These are phyloP conservation scores for Triticum urartu DNA, from an alignment of 176 grass and related monocot species.

Conservation along the genomic window DNA sequence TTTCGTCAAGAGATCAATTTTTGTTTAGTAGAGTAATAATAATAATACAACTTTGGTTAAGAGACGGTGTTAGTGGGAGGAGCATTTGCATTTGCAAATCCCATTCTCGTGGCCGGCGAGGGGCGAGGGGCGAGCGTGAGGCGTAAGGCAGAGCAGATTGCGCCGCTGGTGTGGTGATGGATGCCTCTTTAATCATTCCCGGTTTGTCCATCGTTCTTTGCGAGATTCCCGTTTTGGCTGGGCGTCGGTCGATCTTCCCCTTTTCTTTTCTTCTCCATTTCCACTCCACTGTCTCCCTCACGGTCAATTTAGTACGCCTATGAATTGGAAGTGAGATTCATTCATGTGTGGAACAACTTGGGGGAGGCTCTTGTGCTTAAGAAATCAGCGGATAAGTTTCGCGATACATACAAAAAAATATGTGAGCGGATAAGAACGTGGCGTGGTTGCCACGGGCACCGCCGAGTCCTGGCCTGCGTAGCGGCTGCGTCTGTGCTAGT, in stretches of 20 bases:
- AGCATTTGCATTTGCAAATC: not conserved
- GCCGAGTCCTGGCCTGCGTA: not conserved
- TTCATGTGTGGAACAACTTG: too few relatives aligned
- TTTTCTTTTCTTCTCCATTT: not conserved
- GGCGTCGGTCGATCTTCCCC: not conserved
- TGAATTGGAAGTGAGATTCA: too few relatives aligned
- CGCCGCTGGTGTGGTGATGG: not conserved
- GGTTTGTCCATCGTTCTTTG: not conserved
- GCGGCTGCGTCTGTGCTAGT: not conserved
- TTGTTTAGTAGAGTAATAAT: not conserved
- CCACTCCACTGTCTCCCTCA: not conserved
- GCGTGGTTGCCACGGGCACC: not conserved
- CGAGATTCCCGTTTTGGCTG: not conserved
- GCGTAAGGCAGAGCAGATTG: not conserved
- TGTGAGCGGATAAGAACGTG: not conserved
- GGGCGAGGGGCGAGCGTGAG: too few relatives aligned
- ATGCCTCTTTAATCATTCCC: not conserved
- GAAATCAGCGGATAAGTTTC: not conserved
- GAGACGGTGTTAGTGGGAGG: not conserved
- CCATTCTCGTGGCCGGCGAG: too few relatives aligned
- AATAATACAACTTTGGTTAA: not conserved
- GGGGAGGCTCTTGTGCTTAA: not conserved
- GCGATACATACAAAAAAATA: too few relatives aligned
- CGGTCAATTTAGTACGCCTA: not conserved
- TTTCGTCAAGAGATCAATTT: not conserved